Evolutionary conservation across 2,329 filamentous ascomycete species (phyloP), one percentile per base, ranked within the genome.

Genomic region (Arachnopeziza araneosa): DNA sequence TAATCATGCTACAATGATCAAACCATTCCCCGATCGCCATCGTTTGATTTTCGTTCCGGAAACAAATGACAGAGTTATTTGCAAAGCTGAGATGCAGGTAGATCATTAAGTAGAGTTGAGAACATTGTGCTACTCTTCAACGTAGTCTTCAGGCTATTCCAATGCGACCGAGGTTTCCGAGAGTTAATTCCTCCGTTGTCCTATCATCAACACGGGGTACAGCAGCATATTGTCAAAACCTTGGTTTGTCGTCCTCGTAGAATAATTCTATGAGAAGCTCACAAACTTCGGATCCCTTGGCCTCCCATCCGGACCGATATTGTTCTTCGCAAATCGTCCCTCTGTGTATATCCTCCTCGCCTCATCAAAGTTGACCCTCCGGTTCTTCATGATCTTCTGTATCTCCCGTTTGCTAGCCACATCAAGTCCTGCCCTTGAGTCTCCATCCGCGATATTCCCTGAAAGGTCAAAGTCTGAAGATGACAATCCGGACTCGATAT

Each of bases 241-340:
- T 19, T 44, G 6, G 17, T 44, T 8, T 14, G 10, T 14, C 36
- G 6, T 14, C 2, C 2, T 44, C 17, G 3, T 44, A 7, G 12
- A 14, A 8, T 4, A 44, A 3, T 12, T 19, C 36, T 64, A 72
- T 52, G 69, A 71, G 76, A 98, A 98, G 72, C 90, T 96, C 61
- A 98, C 92, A 72, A 96, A 96, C 79, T 97, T 97, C 63, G 93
- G 92, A 78, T 98, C 93, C 72, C 86, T 83, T 63, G 95, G 95
- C 68, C 87, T 78, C 4, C 95, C 95, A 75, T 99, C 95, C 5
- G 89, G 82, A 1, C 87, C 91, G 72, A 99, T 97, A 56, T 90
- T 90, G 70, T 96, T 91, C 72, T 87, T 91, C 72, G 85, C 86
- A 77, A 99, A 96, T 60, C 87, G 81, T 69, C 89, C 85, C 77